Evolutionary conservation across 2,329 filamentous ascomycete species (phyloP).

Genomic region (Aureobasidium sp.): DNA sequence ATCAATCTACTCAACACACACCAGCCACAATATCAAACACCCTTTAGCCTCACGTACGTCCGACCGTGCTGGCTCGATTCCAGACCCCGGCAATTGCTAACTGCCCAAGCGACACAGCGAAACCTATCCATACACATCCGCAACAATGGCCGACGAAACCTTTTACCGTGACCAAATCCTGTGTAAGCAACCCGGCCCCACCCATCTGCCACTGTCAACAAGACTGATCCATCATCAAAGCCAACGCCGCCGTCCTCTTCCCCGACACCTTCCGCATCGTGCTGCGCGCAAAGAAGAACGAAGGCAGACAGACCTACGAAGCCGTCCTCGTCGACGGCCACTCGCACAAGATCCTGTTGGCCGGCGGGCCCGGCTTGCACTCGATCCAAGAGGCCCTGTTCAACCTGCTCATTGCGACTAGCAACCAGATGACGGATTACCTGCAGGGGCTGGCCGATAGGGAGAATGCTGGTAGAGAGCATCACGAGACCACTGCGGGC

Average conservation of each 20-base stretch:
- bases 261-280: conserved; percentile 16
- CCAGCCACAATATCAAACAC: not conserved
- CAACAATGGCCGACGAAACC: conserved; percentile 16
- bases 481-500: not conserved
- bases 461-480: conserved; percentile 1
- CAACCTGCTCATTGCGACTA: conserved; percentile 8
- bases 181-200: not conserved
- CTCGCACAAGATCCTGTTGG: conserved; percentile 11
- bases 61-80: no score
- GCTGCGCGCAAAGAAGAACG: conserved; percentile 1
- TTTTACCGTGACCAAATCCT: conserved; percentile 17
- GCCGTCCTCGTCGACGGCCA: conserved; percentile 14
- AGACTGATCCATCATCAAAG: not conserved
- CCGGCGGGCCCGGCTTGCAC: conserved; percentile 3
- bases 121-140: not conserved
- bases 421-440: not conserved
- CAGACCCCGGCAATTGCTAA: not conserved
- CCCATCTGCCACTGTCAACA: not conserved
- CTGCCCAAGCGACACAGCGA: not conserved
- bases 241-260: conserved; percentile 16
- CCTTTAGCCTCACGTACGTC: not conserved
- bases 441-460: conserved; percentile 7
- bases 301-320: conserved; percentile 11
- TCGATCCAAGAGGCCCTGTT: conserved; percentile 14
- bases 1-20: not conserved